phyloP scores from a whole-genome alignment of 768 basidiomycete genomes.

The Suillus cothurnatus region DNA sequence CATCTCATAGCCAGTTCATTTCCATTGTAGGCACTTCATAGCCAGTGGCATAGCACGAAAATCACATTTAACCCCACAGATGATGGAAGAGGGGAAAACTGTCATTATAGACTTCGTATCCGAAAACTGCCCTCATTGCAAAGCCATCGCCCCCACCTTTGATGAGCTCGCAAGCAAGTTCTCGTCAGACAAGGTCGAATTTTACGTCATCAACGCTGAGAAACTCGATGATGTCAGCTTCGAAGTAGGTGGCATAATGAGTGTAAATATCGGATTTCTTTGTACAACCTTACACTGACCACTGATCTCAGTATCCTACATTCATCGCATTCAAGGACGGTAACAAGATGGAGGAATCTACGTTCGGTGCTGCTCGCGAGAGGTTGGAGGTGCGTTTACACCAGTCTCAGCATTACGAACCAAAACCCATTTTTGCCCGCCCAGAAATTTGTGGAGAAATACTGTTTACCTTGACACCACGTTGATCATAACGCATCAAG shows the following conservation, averaged over 20 bases:
- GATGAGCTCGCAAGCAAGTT: slow-evolving; percentile 7
- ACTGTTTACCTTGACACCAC: neutral
- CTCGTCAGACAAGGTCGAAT: slow-evolving; percentile 40
- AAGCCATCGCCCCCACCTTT: slow-evolving; percentile 9
- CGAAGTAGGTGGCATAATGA: slow-evolving; percentile 43
- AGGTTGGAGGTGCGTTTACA: neutral
- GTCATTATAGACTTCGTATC: slow-evolving; percentile 23
- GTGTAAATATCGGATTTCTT: neutral
- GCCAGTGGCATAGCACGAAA: neutral
- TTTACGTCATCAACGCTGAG: slow-evolving; percentile 77
- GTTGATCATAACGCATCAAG: neutral
- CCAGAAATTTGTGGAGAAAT: slow-evolving; percentile 4
- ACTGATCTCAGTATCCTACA: slow-evolving; percentile 8
- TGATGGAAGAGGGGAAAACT: slow-evolving; percentile 12
- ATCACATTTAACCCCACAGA: slow-evolving; percentile 9
- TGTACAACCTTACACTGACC: too few relatives aligned
- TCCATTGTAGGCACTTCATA: slow-evolving; percentile 6
- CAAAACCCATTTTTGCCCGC: neutral
- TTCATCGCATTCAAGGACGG: slow-evolving; percentile 9
- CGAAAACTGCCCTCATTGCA: slow-evolving; percentile 6
- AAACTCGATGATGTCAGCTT: slow-evolving; percentile 47
- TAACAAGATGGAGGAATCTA: slow-evolving; percentile 6
- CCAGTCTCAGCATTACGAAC: neutral
- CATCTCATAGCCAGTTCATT: slow-evolving; percentile 8
- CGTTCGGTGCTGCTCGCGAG: slow-evolving; percentile 1